Percentiles rank a stretch among this genome's conserved stretches.
Evolutionary conservation across 345 rosid genomes (phyloP).

Genomic region (Eucalyptus regnans): DNA sequence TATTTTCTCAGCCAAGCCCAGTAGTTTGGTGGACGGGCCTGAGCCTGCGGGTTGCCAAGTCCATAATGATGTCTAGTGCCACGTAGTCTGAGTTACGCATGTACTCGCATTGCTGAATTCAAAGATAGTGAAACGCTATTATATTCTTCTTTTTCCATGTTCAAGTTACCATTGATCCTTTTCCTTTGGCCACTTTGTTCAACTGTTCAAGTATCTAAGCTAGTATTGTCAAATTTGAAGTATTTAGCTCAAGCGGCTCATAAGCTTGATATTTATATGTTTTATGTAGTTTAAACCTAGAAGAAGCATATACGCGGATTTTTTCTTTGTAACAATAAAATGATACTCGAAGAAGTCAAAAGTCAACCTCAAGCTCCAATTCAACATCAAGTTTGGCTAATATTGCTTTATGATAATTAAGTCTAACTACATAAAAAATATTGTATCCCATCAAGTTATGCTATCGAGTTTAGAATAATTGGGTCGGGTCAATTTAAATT

Average conservation of each 20-base stretch:
- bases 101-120: neutral
- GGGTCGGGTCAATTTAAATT: neutral
- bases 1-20: neutral
- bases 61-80: neutral
- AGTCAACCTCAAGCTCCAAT: neutral
- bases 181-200: neutral
- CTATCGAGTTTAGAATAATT: neutral
- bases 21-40: neutral
- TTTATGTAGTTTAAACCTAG: neutral
- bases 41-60: neutral
- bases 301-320: neutral
- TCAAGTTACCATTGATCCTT: neutral
- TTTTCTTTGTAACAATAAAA: neutral
- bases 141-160: neutral
- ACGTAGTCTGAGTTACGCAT: neutral
- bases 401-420: neutral
- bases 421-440: neutral
- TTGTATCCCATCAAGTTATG: neutral
- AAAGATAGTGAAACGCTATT: neutral
- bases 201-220: neutral
- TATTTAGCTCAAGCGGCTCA: neutral
- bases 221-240: neutral
- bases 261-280: neutral
- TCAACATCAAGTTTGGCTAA: neutral
- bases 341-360: neutral